Conservation (phyloP, 2,329 filamentous ascomycete genomes). For the Chaetomium strumarium region DNA sequence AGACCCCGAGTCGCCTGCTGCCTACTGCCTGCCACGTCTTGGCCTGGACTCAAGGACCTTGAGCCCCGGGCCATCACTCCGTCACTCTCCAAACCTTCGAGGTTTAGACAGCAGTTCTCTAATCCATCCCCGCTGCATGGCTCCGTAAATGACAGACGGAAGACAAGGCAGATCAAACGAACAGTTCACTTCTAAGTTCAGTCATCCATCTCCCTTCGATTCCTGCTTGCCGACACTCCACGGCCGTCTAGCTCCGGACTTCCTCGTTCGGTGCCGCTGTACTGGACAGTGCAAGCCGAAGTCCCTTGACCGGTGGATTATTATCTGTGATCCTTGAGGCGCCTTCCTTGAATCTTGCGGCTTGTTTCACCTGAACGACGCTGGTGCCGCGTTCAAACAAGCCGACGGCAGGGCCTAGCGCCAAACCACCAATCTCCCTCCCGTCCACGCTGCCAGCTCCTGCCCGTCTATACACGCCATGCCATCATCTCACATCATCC, state of each 20-base stretch:
- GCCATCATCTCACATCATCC: conserved; percentile 41
- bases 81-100: too few relatives aligned
- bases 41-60: too few relatives aligned
- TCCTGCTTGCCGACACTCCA: conserved; percentile 7
- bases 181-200: conserved; percentile 8
- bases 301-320: neutral
- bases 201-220: neutral
- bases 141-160: too few relatives aligned
- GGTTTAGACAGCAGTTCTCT: too few relatives aligned
- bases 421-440: conserved; percentile 8
- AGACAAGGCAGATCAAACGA: conserved; percentile 7
- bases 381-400: neutral
- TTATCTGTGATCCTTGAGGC: conserved; percentile 1
- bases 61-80: too few relatives aligned
- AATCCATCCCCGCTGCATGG: too few relatives aligned
- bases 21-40: too few relatives aligned
- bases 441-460: neutral
- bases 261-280: conserved; percentile 5
- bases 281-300: conserved; percentile 1
- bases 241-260: conserved; percentile 3
- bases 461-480: conserved; percentile 14
- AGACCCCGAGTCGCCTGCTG: too few relatives aligned
- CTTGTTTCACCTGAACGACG: conserved; percentile 14
- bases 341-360: conserved; percentile 13
- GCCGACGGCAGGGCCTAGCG: neutral